Conservation (phyloP, 768 basidiomycete species). For the Collybiopsis luxurians region DNA sequence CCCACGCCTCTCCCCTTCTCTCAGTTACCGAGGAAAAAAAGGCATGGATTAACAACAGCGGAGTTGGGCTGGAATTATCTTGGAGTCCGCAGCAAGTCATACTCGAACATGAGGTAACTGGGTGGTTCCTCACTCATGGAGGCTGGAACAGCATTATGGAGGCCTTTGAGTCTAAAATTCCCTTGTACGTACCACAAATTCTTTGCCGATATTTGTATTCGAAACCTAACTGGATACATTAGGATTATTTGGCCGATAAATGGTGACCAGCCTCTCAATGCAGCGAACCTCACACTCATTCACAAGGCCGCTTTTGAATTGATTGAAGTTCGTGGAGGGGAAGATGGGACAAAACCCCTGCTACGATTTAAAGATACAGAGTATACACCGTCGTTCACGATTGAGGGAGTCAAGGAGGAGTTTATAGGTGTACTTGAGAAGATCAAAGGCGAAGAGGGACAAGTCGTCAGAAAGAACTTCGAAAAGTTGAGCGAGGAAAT, state of each 20-base stretch:
- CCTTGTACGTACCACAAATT: background rate
- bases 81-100: background rate
- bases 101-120: background rate
- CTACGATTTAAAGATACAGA: background rate
- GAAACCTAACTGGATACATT: background rate
- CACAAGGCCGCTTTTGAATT: conserved; percentile 6
- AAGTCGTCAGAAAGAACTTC: background rate
- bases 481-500: background rate
- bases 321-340: background rate
- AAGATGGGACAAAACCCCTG: background rate
- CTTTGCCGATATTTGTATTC: background rate
- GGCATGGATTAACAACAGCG: background rate
- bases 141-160: conserved; percentile 7
- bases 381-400: background rate
- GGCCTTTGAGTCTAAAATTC: background rate
- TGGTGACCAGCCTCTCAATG: conserved; percentile 5
- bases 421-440: background rate
- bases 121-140: conserved; percentile 7
- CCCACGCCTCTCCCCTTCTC: background rate
- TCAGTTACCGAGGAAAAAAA: background rate
- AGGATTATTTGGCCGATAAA: conserved; percentile 6
- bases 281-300: background rate
- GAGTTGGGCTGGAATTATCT: background rate
- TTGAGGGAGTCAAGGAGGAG: background rate
- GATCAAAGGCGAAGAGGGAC: background rate